Evolutionary conservation across 164 flowering plant genomes (phyloP), one percentile per base, ranked within the genome.

Genomic region (Houttuynia cordata): DNA sequence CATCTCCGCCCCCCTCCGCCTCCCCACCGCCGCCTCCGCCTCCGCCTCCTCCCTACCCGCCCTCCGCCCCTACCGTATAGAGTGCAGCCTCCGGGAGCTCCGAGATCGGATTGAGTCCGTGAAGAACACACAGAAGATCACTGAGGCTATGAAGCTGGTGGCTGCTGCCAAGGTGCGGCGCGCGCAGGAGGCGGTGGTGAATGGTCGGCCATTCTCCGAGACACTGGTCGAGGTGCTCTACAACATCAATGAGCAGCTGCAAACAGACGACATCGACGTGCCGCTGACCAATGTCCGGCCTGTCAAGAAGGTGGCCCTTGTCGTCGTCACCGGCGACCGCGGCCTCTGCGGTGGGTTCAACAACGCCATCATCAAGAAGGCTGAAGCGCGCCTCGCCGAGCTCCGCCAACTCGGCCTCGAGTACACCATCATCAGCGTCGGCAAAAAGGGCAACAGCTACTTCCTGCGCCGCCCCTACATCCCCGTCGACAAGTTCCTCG

Each of bases 131-230:
- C 96, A 91, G 71, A 88, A 91, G 64, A 78, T 91, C 51, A 82
- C 98, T 0, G 95, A 91, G 70, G 95, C 95, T 7, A 88, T 88
- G 92, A 91, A 86, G 78, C 89, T 91, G 14, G 95, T 92, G 0
- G 82, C 98, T 0, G 96, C 98, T 3, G 95, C 96, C 1, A 88
- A 71, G 63, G 85, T 92, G 58, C 74, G 98, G 18, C 73, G 87
- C 61, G 98, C 98, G 40, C 98, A 88, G 61, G 95, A 92, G 74
- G 95, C 96, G 13, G 98, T 92, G 49, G 76, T 92, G 53, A 88
- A 68, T 40, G 75, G 86, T 57, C 73, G 98, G 19, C 98, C 98
- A 22, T 92, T 88, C 64, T 62, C 91, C 10, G 83, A 85, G 61
- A 65, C 86, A 39, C 80, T 92, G 10, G 83, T 72, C n/a, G 83